Evolutionary conservation across 1,284 basidiomycete species (phyloP).

Genomic region (Caloboletus firmus): DNA sequence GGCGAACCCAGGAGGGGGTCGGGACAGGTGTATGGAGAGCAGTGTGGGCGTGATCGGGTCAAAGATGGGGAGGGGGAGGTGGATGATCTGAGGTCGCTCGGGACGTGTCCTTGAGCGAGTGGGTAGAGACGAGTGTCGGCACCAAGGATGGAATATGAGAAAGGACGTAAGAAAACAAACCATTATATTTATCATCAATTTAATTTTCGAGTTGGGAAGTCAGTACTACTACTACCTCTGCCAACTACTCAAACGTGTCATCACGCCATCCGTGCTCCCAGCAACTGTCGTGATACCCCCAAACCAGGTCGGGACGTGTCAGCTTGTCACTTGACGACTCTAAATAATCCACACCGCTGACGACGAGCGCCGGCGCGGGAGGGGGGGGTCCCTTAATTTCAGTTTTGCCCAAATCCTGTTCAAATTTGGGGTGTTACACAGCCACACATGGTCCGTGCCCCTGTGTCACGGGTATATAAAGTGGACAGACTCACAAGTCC

Average conservation of each 20-base stretch:
- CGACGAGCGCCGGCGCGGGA: too few species aligned
- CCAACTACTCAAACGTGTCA: too few species aligned
- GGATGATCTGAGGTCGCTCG: background rate
- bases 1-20: too few species aligned
- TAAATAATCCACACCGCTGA: too few species aligned
- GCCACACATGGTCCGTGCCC: conserved; percentile 46
- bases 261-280: background rate
- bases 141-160: background rate
- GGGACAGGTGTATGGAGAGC: background rate
- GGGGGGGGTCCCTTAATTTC: too few species aligned
- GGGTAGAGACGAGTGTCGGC: background rate
- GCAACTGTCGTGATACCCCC: background rate
- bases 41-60: background rate
- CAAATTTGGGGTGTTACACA: too few species aligned
- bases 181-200: background rate
- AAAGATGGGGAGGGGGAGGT: background rate
- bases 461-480: conserved; percentile 34
- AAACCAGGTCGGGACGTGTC: background rate
- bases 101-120: background rate
- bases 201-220: background rate
- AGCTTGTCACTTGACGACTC: too few species aligned
- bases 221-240: too few species aligned
- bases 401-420: too few species aligned
- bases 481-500: too few species aligned
- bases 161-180: conserved; percentile 3